phyloP scores from a whole-genome alignment of 2,329 filamentous ascomycete species.

The Apiospora aurea region DNA sequence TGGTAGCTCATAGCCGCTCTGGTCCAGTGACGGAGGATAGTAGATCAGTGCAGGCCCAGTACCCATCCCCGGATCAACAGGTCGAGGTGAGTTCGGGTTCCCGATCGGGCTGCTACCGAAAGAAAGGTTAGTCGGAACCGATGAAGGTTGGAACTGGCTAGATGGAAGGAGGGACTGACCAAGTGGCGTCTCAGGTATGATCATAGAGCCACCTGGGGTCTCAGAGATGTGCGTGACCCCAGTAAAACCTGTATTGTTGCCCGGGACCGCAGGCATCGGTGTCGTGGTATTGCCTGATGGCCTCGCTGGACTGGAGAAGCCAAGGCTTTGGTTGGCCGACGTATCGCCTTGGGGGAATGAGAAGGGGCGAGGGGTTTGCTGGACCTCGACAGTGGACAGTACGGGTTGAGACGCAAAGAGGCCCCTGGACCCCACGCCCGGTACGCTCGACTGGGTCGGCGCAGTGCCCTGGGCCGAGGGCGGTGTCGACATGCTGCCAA shows the following conservation, averaged over 20 bases:
- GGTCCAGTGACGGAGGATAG: neutral
- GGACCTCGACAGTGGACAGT: neutral
- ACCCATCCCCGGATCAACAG: neutral
- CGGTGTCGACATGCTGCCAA: neutral
- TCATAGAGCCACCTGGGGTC: neutral
- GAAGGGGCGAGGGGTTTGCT: neutral
- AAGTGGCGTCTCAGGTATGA: neutral
- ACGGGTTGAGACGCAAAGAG: neutral
- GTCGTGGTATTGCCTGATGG: neutral
- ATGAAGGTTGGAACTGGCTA: neutral
- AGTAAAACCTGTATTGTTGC: neutral
- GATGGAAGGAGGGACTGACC: neutral
- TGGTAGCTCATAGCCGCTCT: neutral
- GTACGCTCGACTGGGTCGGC: neutral
- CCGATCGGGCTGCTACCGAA: neutral
- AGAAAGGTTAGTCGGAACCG: neutral
- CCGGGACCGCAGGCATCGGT: neutral
- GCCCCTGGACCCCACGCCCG: neutral
- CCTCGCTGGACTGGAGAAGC: neutral
- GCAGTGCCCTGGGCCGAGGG: neutral
- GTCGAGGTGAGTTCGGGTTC: neutral
- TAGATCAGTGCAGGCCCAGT: neutral
- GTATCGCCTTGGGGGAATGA: neutral
- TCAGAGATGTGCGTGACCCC: neutral
- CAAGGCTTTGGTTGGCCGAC: neutral